phyloP scores from a whole-genome alignment of 2,329 filamentous ascomycete genomes.

The Penicillium sp. region DNA sequence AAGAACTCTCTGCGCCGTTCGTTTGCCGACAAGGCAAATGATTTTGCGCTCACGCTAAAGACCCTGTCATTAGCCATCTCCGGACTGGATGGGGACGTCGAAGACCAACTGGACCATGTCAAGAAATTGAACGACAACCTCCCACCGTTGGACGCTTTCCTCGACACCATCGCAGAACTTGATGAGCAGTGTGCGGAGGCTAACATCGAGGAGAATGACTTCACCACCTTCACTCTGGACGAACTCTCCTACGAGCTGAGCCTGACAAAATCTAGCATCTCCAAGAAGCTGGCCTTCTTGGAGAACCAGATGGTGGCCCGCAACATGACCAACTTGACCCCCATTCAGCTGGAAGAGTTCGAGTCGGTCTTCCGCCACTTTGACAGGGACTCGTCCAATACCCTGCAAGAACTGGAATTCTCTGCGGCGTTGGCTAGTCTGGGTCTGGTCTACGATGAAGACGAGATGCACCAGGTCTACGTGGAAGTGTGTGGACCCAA shows the following conservation, averaged over 20 bases:
- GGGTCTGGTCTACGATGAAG: constrained; percentile 92
- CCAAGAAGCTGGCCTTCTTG: constrained; percentile 93
- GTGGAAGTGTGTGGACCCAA: constrained; percentile 69
- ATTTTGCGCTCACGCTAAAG: constrained; percentile 92
- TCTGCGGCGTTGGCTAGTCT: constrained; percentile 92
- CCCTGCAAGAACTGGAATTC: constrained; percentile 89
- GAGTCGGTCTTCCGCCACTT: constrained; percentile 98
- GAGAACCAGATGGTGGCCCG: constrained; percentile 98
- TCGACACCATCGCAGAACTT: constrained; percentile 80
- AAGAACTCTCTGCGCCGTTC: constrained; percentile 90
- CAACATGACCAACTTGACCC: constrained; percentile 97
- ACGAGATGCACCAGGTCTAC: constrained; percentile 97
- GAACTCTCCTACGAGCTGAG: constrained; percentile 91
- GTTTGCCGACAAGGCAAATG: constrained; percentile 97
- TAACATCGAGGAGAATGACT: constrained; percentile 99
- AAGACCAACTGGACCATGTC: constrained; percentile 89
- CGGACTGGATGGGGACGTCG: constrained; percentile 93
- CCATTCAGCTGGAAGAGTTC: constrained; percentile 97
- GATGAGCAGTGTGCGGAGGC: constrained; percentile 90
- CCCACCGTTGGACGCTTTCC: constrained; percentile 83
- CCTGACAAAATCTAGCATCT: constrained; percentile 84
- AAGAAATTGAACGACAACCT: constrained; percentile 80
- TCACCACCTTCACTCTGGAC: constrained; percentile 98
- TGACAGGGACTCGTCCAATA: constrained; percentile 88
- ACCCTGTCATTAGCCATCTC: constrained; percentile 94